Base-by-base conservation (phyloP, 495 filamentous ascomycete species). In the Podospora fimiseda region DNA sequence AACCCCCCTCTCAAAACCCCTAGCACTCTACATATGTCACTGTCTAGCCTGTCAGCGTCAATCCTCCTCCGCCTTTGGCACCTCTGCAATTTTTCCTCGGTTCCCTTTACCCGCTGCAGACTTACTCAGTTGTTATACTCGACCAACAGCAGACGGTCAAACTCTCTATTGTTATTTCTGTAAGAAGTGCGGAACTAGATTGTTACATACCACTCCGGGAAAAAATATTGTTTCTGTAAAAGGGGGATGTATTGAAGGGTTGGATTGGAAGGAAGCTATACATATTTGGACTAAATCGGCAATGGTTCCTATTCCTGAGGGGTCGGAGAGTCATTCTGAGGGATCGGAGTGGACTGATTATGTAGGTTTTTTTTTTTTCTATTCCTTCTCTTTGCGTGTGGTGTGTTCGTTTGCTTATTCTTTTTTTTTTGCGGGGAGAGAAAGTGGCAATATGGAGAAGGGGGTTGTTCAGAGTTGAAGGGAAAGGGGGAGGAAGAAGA, bases 21-120 rank as follows among this genome's bases (percentile, higher is more conserved):
- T 84, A 20, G 75, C 74, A 1, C 61, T 86, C 14, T 86, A 84
- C 60, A 80, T 85, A 61, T 88, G 84, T 68, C 84, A 88, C 69
- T 88, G 84, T 65, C 64, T 71, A 36, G 76, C 84, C 56, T 88
- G 84, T 64, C 80, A 78, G 23, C 76, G 78, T 50, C 84, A 88
- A 68, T 79, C 82, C 43, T 75, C 79, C 47, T 82, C 80, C 14
- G 82, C 84, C n/a, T 85, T 83, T 60, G 83, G 84, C 21, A 77
- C 81, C 45, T 81, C 78, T 21, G 83, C 83, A 49, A 82, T 84
- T 57, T 88, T 88, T 60, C 84, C 82, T 6, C 63, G 66, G 13
- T 86, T 86, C 45, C 58, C 70, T 16, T 64, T 85, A 37, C 79
- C 78, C 1, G 52, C 54, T 5, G 58, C 58, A 13, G 70, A 73